phyloP scores from a whole-genome alignment of 1,139 yeast genomes.

The Pichiaceae sp. region DNA sequence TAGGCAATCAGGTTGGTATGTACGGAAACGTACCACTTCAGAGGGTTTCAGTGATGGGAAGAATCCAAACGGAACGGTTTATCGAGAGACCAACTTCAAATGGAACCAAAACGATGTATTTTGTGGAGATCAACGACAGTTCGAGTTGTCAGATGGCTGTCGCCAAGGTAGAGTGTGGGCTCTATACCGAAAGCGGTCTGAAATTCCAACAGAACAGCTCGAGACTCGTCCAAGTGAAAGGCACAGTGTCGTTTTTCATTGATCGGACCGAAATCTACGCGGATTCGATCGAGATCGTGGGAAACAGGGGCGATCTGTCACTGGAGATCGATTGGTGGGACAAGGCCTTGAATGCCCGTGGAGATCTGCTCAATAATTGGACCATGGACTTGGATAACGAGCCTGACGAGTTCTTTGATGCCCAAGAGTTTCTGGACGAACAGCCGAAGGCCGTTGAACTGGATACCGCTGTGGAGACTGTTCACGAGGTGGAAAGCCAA shows the following conservation, averaged over 20 bases:
- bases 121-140: slow-evolving; percentile 14
- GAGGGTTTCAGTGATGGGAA: slow-evolving; percentile 25
- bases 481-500: neutral
- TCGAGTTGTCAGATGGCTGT: slow-evolving; percentile 7
- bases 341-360: slow-evolving; percentile 23
- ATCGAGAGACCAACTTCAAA: neutral
- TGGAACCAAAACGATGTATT: slow-evolving; percentile 4
- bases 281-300: slow-evolving; percentile 20
- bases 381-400: neutral
- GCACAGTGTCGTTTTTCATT: slow-evolving; percentile 9
- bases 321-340: slow-evolving; percentile 30
- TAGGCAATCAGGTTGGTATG: slow-evolving; percentile 18
- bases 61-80: slow-evolving; percentile 11
- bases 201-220: slow-evolving; percentile 8
- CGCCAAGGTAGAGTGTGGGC: slow-evolving; percentile 8
- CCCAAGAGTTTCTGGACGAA: too few species aligned
- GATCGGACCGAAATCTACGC: slow-evolving; percentile 21
- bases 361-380: slow-evolving; percentile 22
- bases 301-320: slow-evolving; percentile 15
- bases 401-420: neutral
- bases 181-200: slow-evolving; percentile 5
- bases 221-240: slow-evolving; percentile 11
- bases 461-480: neutral
- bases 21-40: slow-evolving; percentile 31
- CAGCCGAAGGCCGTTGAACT: neutral